Percentiles rank a stretch among this genome's conserved stretches.
Evolutionary conservation across 371 early-diverging fungal genomes (phyloP).

Genomic region (Mucor irregularis): DNA sequence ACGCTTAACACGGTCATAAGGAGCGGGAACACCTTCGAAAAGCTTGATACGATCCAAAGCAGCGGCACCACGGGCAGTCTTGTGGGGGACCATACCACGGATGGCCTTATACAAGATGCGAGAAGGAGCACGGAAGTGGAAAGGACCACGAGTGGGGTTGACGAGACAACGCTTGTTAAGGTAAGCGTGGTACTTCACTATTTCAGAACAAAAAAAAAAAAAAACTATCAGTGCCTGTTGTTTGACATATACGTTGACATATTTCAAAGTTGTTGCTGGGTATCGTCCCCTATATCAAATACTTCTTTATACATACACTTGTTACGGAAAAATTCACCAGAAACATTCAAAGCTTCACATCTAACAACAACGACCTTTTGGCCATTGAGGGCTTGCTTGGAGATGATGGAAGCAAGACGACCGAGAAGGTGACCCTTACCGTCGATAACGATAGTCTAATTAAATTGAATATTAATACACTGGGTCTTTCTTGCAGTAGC

Average conservation of each 20-base stretch:
- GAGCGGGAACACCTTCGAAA: slow-evolving; percentile 99
- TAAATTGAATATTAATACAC: background rate
- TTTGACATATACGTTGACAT: too few relatives aligned
- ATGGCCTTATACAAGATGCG: slow-evolving; percentile 98
- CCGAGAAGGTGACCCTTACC: slow-evolving; percentile 99
- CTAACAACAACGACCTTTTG: slow-evolving; percentile 98
- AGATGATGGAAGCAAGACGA: slow-evolving; percentile 97
- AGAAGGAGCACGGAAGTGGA: slow-evolving; percentile 99
- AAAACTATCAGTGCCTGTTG: background rate
- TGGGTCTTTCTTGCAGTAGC: background rate
- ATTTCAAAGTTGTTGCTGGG: too few relatives aligned
- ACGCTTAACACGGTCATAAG: slow-evolving; percentile 96
- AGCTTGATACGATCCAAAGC: slow-evolving; percentile 98
- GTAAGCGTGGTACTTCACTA: slow-evolving; percentile 96
- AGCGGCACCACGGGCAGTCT: slow-evolving; percentile 97
- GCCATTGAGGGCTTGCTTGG: slow-evolving; percentile 98
- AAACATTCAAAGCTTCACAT: slow-evolving; percentile 97
- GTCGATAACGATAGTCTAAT: slow-evolving; percentile 97
- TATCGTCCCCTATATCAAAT: too few relatives aligned
- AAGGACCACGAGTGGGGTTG: slow-evolving; percentile 98
- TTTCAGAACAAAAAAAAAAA: background rate
- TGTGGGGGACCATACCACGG: slow-evolving; percentile 99
- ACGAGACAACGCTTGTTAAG: slow-evolving; percentile 98
- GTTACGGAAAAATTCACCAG: slow-evolving; percentile 99
- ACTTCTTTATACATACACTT: too few relatives aligned